Conservation (phyloP, 78 protist species). For the Monosiga brevicollis region DNA sequence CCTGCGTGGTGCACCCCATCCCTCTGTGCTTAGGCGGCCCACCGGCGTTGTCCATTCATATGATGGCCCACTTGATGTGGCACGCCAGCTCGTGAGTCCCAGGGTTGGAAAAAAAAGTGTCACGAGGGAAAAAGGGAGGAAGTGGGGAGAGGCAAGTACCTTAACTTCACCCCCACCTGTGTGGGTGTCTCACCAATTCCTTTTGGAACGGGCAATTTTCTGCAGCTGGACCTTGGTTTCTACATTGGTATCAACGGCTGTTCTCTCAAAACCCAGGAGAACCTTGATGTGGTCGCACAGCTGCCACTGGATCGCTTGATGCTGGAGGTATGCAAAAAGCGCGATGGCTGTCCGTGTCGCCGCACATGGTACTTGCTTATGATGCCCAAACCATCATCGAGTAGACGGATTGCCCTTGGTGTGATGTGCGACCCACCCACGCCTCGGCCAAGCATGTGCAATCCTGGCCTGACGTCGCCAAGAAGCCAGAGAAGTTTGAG, state of each 20-base stretch:
- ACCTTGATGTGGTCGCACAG: constrained; percentile 3
- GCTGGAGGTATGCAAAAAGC: no score
- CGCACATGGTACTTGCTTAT: no score
- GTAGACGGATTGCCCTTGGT: constrained; percentile 20
- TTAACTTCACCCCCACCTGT: no score
- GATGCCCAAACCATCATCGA: not conserved
- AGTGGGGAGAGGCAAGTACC: no score
- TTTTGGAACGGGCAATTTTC: no score
- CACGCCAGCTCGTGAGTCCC: constrained; percentile 2
- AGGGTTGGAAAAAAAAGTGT: no score
- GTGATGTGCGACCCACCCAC: constrained; percentile 34
- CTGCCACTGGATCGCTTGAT: constrained; percentile 26
- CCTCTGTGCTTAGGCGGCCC: not conserved
- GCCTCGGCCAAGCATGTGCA: not conserved
- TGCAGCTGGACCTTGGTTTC: constrained; percentile 2
- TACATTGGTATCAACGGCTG: constrained; percentile 60
- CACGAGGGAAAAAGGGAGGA: no score
- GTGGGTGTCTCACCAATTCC: no score
- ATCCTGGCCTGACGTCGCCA: not conserved
- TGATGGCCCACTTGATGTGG: constrained; percentile 33
- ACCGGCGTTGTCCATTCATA: constrained; percentile 50
- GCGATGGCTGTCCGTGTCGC: no score
- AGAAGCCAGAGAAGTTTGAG: constrained; percentile 24
- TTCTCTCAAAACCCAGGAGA: constrained; percentile 19
- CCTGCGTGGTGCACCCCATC: not conserved